Base-by-base conservation (phyloP, 2,329 filamentous ascomycete genomes). In the Aureobasidium uvarum region DNA sequence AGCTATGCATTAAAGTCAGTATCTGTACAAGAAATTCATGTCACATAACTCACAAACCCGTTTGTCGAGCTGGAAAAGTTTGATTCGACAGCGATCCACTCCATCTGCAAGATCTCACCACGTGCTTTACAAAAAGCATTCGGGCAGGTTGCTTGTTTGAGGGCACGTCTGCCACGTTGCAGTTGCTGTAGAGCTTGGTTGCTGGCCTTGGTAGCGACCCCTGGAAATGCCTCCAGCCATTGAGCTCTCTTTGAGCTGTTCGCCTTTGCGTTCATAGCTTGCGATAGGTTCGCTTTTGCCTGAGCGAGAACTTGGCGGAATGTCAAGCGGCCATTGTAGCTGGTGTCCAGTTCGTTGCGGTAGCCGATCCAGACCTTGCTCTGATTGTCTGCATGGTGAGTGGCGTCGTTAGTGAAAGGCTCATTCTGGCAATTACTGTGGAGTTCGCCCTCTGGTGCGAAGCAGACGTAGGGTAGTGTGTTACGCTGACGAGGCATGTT, bases 161-260 rank as follows among this genome's bases (percentile, higher is more conserved):
- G 43, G 1, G 23, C 54, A 25, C 38, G 54, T 3, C 33, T 4
- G 0, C 54, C 39, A 7, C 10, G 38, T n/a, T 45, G 7, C 5
- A 58, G 25, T 20, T 45, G 38, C 13, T 58, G 38, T 14, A 45
- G 14, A 18, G 20, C 8, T 5, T 58, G 38, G 4, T 28, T 13
- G 23, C 23, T 58, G 13, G 39, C 38, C 20, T 11, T 56, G 2
- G 36, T 56, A 14, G 52, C 14, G 16, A 58, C 3, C 5, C 54
- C 54, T n/a, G 54, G 54, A 20, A 58, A 58, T n/a, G 20, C 54
- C 13, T 58, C 54, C 4, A 41, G 54, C 38, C 23, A 58, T 14
- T 58, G 14, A 6, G 38, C 38, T 45, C 54, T 43, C 10, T 23
- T 18, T 7, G 11, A 11, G 3, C 39, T 43, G 20, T 25, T 38